Conservation (phyloP, 495 filamentous ascomycete species). For the Aspergillus indologenus region DNA sequence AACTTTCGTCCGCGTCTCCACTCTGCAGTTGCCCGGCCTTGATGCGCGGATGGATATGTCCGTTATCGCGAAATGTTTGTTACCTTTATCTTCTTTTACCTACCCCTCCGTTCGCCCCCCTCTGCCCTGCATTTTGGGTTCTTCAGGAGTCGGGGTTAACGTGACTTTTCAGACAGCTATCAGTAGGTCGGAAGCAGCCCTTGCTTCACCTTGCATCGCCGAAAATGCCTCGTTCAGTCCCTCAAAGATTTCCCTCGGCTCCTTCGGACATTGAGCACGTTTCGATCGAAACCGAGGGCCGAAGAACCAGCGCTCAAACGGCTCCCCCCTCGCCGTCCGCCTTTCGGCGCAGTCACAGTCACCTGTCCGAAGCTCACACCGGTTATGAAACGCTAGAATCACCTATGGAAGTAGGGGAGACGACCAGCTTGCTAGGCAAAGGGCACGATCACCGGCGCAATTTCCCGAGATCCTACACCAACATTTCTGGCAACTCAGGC, state of each 20-base stretch:
- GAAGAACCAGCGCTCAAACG: constrained; percentile 23
- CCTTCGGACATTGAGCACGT: constrained; percentile 12
- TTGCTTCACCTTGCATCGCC: constrained; percentile 9
- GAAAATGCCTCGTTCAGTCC: constrained; percentile 25
- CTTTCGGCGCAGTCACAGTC: constrained; percentile 34
- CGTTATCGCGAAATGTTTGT: not conserved
- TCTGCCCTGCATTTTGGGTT: not conserved
- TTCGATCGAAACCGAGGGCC: constrained; percentile 11
- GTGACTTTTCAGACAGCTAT: constrained; percentile 4
- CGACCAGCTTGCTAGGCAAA: constrained; percentile 35
- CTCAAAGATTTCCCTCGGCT: constrained; percentile 17
- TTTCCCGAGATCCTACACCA: constrained; percentile 42
- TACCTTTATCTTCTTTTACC: not conserved
- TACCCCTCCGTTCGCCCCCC: not conserved
- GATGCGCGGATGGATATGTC: constrained; percentile 1
- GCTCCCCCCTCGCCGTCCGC: constrained; percentile 40
- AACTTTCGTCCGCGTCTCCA: not conserved
- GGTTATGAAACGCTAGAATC: constrained; percentile 38
- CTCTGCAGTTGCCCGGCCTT: not conserved
- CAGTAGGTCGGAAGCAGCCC: constrained; percentile 15
- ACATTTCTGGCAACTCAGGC: constrained; percentile 31
- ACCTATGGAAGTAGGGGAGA: constrained; percentile 35
- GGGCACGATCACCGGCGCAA: constrained; percentile 17
- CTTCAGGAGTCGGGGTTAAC: constrained; percentile 7
- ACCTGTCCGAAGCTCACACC: constrained; percentile 38